Percentiles rank a stretch among this genome's conserved stretches.
These are phyloP conservation scores for Aspergillus puulaauensis DNA, from an alignment of 2,329 filamentous ascomycete species.

Conservation along the genomic window DNA sequence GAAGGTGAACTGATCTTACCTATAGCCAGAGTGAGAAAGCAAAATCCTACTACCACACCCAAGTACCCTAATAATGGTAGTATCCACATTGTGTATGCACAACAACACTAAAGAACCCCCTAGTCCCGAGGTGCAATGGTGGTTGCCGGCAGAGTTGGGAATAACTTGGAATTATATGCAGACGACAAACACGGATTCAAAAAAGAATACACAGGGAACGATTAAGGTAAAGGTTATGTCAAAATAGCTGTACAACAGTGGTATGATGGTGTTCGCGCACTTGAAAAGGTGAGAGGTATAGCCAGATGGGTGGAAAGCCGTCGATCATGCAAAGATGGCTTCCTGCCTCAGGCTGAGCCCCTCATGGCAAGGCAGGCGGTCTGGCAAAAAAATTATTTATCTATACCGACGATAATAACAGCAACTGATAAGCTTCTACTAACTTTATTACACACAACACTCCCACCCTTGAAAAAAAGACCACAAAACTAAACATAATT, in stretches of 20 bases:
- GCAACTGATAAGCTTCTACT: neutral
- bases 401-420: neutral
- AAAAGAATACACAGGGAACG: neutral
- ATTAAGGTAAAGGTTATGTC: neutral
- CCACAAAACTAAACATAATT: too few species aligned
- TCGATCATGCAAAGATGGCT: constrained; percentile 7
- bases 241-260: neutral
- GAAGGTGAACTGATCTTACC: constrained; percentile 47
- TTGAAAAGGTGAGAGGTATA: neutral
- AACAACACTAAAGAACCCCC: neutral
- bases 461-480: neutral
- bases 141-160: neutral
- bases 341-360: constrained; percentile 15
- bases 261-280: neutral
- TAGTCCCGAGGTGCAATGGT: neutral
- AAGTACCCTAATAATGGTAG: constrained; percentile 87
- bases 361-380: neutral
- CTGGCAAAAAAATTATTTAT: neutral
- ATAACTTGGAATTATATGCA: neutral
- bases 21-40: constrained; percentile 91
- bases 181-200: neutral
- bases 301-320: neutral
- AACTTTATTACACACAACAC: neutral
- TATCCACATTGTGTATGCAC: constrained; percentile 75
- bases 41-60: constrained; percentile 84